Base-by-base conservation (phyloP, 176 grass and related monocot genomes). In the Neostapfia colusana region DNA sequence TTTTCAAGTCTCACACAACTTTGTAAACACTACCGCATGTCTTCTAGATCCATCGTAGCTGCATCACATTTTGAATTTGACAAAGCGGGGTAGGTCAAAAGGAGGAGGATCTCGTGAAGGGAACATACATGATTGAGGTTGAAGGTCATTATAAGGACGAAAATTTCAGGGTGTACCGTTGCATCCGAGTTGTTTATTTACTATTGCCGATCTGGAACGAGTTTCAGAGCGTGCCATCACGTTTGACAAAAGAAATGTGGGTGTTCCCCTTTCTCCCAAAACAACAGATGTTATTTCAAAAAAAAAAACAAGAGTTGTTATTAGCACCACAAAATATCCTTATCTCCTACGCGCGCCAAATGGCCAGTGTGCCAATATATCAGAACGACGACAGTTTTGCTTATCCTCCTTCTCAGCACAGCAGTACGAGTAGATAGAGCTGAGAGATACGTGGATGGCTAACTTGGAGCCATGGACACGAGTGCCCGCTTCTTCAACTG, bases 71-170 rank as follows among this genome's bases (percentile, higher is more conserved):
- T 31, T 31, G 31, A 31, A 49, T 48, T 48, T 48, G 45, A 48
- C 13, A 48, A 48, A 64, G 43, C 24, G 74, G 59, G 49, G 6
- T 36, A 17, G 59, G 38, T 36, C 63, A 17, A 65, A 25, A n/a
- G n/a, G n/a, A 65, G n/a, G 27, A 50, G 4, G 13, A 39, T 53
- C 61, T 49, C 31, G 13, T 66, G n/a, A 37, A 4, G 18, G 74
- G 43, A 63, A 11, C 27, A 77, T 17, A 65, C 59, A 77, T 17
- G 74, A 65, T 51, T 65, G 44, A 53, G n/a, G n/a, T n/a, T n/a
- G n/a, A n/a, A 66, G 10, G 45, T 8, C 8, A 66, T 51, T 61
- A 39, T 66, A 53, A 53, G 31, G 61, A 51, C 74, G n/a, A n/a
- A n/a, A n/a, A n/a, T n/a, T n/a, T n/a, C n/a, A n/a, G n/a, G n/a